Evolutionary conservation across 2,329 filamentous ascomycete genomes (phyloP).

Genomic region (Pseudopyrenochaeta lycopersici): DNA sequence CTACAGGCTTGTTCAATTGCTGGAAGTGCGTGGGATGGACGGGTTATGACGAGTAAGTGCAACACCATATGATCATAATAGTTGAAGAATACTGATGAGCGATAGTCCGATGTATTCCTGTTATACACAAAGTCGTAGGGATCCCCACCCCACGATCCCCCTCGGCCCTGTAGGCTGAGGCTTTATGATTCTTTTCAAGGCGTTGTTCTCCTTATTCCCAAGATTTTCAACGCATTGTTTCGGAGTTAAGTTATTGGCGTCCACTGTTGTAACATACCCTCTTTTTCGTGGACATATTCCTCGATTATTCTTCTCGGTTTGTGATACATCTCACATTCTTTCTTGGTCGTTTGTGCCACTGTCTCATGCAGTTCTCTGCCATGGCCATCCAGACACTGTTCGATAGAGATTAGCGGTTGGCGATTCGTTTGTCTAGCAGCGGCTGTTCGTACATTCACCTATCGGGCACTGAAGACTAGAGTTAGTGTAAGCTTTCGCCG

Average conservation of each 20-base stretch:
- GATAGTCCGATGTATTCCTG: conserved; percentile 41
- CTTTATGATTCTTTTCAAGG: background rate
- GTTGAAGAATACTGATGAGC: conserved; percentile 11
- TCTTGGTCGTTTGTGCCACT: too few relatives aligned
- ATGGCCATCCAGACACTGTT: too few relatives aligned
- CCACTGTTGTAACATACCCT: background rate
- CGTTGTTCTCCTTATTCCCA: background rate
- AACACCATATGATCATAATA: background rate
- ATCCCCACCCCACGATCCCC: conserved; percentile 32
- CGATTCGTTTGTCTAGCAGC: background rate
- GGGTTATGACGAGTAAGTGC: conserved; percentile 43
- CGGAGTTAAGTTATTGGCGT: background rate
- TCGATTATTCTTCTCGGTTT: too few relatives aligned
- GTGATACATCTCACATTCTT: too few relatives aligned
- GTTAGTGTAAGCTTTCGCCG: conserved; percentile 1
- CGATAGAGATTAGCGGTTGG: too few relatives aligned
- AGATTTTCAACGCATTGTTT: background rate
- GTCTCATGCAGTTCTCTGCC: too few relatives aligned
- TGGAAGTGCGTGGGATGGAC: conserved; percentile 50
- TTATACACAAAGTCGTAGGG: conserved; percentile 32
- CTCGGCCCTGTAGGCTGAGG: conserved; percentile 21
- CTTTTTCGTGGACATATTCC: too few relatives aligned
- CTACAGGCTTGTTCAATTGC: conserved; percentile 44
- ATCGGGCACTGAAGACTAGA: background rate
- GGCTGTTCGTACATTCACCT: background rate